phyloP scores from a whole-genome alignment of 768 basidiomycete genomes.

The Agrocybe chaxingu region DNA sequence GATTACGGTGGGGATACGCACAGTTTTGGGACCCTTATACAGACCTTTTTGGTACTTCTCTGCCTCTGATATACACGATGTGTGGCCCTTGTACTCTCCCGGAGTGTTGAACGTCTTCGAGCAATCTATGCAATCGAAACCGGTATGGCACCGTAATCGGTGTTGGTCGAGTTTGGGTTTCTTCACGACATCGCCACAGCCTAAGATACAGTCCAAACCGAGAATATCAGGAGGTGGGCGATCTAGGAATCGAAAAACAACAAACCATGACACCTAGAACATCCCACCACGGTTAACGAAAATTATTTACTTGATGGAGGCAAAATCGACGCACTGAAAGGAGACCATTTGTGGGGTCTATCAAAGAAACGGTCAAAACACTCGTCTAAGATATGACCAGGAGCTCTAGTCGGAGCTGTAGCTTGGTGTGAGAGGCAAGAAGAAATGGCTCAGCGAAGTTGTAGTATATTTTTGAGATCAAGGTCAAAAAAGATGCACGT shows the following conservation, averaged over 20 bases:
- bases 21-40: slow-evolving; percentile 78
- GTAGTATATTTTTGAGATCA: too few species aligned
- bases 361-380: not conserved
- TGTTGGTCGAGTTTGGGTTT: slow-evolving; percentile 93
- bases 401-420: too few species aligned
- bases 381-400: too few species aligned
- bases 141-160: slow-evolving; percentile 51
- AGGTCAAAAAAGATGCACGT: too few species aligned
- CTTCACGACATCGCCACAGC: slow-evolving; percentile 83
- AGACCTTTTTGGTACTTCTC: slow-evolving; percentile 90
- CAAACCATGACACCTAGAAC: slow-evolving; percentile 68
- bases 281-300: not conserved
- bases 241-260: not conserved
- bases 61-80: slow-evolving; percentile 83
- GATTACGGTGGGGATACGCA: slow-evolving; percentile 16
- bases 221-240: not conserved
- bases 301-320: not conserved
- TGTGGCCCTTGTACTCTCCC: slow-evolving; percentile 77
- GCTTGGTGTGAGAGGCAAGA: too few species aligned
- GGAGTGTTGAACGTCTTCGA: slow-evolving; percentile 78
- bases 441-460: too few species aligned
- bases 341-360: slow-evolving; percentile 23
- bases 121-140: slow-evolving; percentile 87
- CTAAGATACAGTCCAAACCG: slow-evolving; percentile 29
- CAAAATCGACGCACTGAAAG: slow-evolving; percentile 23